A percentile compares a stretch with the other conserved stretches of the same genome.
Conservation (phyloP, 345 rosid genomes). For the Camelina laxa region DNA sequence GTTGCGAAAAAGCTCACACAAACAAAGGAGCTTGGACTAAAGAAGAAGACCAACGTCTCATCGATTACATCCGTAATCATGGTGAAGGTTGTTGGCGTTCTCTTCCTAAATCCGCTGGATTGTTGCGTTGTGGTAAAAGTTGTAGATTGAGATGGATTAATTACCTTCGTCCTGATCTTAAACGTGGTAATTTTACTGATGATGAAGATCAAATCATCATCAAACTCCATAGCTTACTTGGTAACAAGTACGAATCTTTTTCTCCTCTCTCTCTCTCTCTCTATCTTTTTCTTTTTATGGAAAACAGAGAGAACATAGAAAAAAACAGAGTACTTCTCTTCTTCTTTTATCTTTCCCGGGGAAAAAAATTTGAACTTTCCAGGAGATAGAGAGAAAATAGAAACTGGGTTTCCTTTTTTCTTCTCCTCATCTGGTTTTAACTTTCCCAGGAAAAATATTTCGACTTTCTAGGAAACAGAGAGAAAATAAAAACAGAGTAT, state of each 20-base stretch:
- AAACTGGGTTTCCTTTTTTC: background rate
- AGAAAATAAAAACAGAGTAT: slow-evolving; percentile 17
- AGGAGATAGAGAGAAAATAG: background rate
- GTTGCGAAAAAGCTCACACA: slow-evolving; percentile 87
- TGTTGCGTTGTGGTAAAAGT: slow-evolving; percentile 47
- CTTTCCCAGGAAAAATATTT: background rate
- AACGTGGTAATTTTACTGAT: slow-evolving; percentile 69
- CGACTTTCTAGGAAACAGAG: slow-evolving; percentile 3
- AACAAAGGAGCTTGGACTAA: slow-evolving; percentile 95
- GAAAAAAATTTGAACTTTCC: background rate
- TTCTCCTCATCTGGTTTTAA: too few relatives aligned
- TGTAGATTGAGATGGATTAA: slow-evolving; percentile 96
- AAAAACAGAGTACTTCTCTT: slow-evolving; percentile 22
- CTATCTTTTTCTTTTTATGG: background rate
- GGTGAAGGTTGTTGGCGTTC: slow-evolving; percentile 98
- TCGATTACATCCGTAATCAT: slow-evolving; percentile 68
- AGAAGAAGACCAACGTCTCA: slow-evolving; percentile 83
- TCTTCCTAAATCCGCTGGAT: slow-evolving; percentile 82
- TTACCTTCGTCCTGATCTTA: slow-evolving; percentile 93
- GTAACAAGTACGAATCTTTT: slow-evolving; percentile 65
- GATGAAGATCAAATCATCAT: slow-evolving; percentile 75
- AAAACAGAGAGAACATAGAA: background rate
- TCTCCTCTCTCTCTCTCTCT: background rate
- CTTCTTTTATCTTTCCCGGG: background rate
- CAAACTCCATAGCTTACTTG: slow-evolving; percentile 76